Conservation (phyloP, 306 rosid genomes). For the Cucurbita moschata region DNA sequence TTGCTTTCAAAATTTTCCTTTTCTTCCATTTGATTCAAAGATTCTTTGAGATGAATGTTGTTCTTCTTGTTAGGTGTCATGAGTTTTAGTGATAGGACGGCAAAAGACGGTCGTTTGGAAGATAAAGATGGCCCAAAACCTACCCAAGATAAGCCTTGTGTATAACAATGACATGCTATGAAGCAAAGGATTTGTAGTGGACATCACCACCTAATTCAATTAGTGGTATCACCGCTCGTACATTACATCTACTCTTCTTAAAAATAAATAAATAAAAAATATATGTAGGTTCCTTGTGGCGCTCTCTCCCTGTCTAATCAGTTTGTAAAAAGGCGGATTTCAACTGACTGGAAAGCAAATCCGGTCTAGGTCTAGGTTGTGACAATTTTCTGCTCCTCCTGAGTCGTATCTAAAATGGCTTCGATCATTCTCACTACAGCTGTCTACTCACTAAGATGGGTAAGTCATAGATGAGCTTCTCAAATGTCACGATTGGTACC, state of each 20-base stretch:
- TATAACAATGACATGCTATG: background rate
- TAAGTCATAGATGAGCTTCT: too few species aligned
- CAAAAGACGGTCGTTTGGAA: background rate
- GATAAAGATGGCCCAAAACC: slow-evolving; percentile 3
- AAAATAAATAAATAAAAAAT: background rate
- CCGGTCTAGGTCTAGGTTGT: too few species aligned
- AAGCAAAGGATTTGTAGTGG: background rate
- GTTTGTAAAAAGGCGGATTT: too few species aligned
- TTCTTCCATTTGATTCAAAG: background rate
- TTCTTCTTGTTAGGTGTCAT: background rate
- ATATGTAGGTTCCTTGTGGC: too few species aligned
- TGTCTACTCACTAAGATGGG: too few species aligned
- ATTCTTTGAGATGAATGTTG: background rate
- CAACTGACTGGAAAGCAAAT: too few species aligned
- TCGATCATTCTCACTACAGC: too few species aligned
- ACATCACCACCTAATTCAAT: background rate
- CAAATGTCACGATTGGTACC: too few species aligned
- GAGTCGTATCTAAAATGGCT: too few species aligned
- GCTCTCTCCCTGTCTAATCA: too few species aligned
- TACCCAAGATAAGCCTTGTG: background rate
- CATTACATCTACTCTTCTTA: background rate
- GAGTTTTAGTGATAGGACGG: background rate
- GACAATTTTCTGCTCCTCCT: too few species aligned
- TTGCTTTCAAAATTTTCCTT: background rate
- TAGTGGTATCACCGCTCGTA: background rate